Base-by-base conservation (phyloP, 495 filamentous ascomycete species). In the Podospora conica region DNA sequence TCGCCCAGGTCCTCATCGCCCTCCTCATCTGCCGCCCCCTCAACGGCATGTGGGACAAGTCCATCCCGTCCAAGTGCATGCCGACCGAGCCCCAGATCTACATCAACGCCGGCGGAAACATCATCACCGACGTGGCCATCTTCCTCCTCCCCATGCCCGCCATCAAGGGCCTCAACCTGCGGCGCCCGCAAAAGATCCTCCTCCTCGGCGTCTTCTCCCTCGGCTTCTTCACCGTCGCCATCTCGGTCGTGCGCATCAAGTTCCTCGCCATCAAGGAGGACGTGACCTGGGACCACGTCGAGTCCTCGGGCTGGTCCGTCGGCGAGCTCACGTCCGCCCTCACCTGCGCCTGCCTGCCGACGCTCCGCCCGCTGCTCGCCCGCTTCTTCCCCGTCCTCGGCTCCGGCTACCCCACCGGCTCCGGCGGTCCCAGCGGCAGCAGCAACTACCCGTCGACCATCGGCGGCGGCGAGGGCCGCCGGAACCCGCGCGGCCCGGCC, bases 321-420 rank as follows among this genome's bases (percentile, higher is more conserved):
- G 75, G 84, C 31, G 85, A 88, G 73, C 78, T 84, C 33, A 83
- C 80, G 70, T 82, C 81, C 0, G 86, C 82, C 29, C 83, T 87
- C 27, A 83, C 82, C 60, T 86, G 83, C 69, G 80, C 82, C 65
- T 84, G 78, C 65, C 80, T 87, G 21, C 83, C 85, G 18, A 82
- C 80, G 23, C 79, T 84, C 3, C 77, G 83, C 4, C 81, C 84
- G 11, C 75, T 87, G 24, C 64, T 85, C 21, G 60, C 60, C 29
- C 23, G 24, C 15, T 62, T 24, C 20, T 24, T 62, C 31, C 60
- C 60, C 9, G 12, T 6, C 10, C 27, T 61, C 8, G 57, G 25
- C 3, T 21, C 53, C 10, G 11, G 9, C 9, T 11, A 20, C 6
- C n/a, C n/a, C 20, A 53, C 33, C 21, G 21, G 12, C 3, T 18